A percentile compares a stretch with the other conserved stretches of the same genome.
Evolutionary conservation across 2,329 filamentous ascomycete genomes (phyloP).

Genomic region (Penicillium sp.): DNA sequence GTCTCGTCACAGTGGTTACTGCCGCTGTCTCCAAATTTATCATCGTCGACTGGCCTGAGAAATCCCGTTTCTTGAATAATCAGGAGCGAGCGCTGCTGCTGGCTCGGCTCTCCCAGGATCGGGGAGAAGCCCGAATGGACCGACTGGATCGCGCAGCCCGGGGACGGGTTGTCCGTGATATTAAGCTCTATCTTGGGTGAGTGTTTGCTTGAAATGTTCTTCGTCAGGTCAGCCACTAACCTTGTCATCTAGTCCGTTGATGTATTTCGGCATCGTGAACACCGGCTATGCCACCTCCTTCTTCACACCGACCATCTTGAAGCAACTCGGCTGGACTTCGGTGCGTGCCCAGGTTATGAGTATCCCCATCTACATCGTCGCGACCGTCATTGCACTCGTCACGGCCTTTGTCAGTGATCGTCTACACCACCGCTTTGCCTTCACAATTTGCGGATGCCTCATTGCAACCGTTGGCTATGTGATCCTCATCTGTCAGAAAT

Average conservation of each 20-base stretch:
- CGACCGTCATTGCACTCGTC: conserved; percentile 60
- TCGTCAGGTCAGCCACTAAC: background rate
- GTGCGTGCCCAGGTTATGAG: conserved; percentile 54
- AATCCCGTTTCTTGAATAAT: conserved; percentile 49
- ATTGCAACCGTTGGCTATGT: conserved; percentile 59
- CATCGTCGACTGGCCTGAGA: conserved; percentile 49
- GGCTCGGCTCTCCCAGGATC: conserved; percentile 46
- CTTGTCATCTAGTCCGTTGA: conserved; percentile 47
- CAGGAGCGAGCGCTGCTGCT: conserved; percentile 50
- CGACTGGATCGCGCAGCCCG: conserved; percentile 53
- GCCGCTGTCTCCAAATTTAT: conserved; percentile 55
- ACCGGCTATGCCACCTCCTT: conserved; percentile 50
- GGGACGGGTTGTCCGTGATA: conserved; percentile 50
- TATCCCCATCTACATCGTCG: conserved; percentile 62
- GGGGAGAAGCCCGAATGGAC: conserved; percentile 54
- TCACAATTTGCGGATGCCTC: conserved; percentile 54
- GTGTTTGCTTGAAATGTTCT: conserved; percentile 10
- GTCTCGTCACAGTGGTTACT: conserved; percentile 50
- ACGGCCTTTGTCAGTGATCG: conserved; percentile 55
- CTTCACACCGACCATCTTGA: conserved; percentile 48
- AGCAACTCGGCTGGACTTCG: conserved; percentile 58
- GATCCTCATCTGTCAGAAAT: conserved; percentile 54
- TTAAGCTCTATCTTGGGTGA: conserved; percentile 42
- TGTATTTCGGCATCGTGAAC: conserved; percentile 64
- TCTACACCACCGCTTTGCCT: conserved; percentile 55